Evolutionary conservation across 495 filamentous ascomycete genomes (phyloP), one percentile per base, ranked within the genome.

Genomic region (Penicillium paxilli): DNA sequence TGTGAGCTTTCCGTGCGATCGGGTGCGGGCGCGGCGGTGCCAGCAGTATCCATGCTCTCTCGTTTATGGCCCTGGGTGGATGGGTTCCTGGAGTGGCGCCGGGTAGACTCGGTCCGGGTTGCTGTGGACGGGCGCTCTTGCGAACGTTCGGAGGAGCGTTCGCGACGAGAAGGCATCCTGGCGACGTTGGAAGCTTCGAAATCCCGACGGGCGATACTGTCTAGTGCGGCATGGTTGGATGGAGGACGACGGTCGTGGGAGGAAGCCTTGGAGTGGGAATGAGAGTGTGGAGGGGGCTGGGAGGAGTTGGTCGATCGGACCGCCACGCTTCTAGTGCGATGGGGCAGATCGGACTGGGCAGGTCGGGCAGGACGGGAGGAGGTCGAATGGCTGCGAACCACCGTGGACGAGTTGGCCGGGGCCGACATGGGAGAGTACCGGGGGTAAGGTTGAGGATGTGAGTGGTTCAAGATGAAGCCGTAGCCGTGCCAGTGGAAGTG

Each of bases 401-500:
- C 72, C 54, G 76, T 71, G 23, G 80, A 69, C 47, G 72, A 63
- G 37, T 74, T 68, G 59, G 79, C 69, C 32, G 79, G 70, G 30
- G 78, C 70, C 59, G 83, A 81, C 79, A 83, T 83, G n/a, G n/a
- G n/a, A n/a, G n/a, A n/a, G n/a, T 55, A 68, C 70, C 71, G 61
- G 28, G 35, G 35, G 14, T 16, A 14, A n/a, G 17, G 35, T 16
- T 9, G 35, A 16, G 16, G 35, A 16, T 14, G n/a, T 19, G 35
- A n/a, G 35, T 38, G 35, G 12, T 8, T 38, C 2, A 17, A 38
- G 48, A 17, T 42, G 41, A 21, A 37, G 22, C 50, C 37, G 11
- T 41, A 25, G 42, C 17, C 25, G 28, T 44, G 26, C n/a, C n/a
- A n/a, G n/a, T n/a, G n/a, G n/a, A n/a, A n/a, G n/a, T n/a, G n/a